Base-by-base conservation (phyloP, 83 land plant genomes). In the Picea mariana region DNA sequence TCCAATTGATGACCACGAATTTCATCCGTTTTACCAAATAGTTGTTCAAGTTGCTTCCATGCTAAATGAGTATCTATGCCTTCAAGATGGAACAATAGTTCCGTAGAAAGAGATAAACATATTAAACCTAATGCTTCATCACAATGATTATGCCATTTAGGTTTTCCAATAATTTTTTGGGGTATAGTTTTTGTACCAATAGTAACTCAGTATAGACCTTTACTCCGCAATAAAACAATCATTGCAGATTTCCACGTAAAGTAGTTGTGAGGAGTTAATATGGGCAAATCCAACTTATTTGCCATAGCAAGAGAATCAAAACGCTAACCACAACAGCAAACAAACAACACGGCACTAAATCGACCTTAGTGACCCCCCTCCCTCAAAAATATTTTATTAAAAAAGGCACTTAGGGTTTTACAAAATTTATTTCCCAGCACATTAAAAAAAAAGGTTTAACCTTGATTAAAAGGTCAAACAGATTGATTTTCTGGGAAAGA, bases 21-120 rank as follows among this genome's bases (percentile, higher is more conserved):
- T 21, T 79, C 87, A 21, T 81, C 92, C 20, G 94, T 92, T 73
- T 75, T 91, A 38, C 63, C 27, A 65, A 65, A 65, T 9, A 65
- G 68, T 5, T 23, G 1, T 9, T 65, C 3, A 9, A 65, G 1
- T 65, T 65, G 6, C 15, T 24, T 11, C 68, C 27, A 65, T 65
- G 20, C 2, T 65, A 4, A 0, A 1, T 65, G 1, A 63, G 66
- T n/a, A 6, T 52, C 0, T 52, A 52, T 52, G 2, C 2, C 55
- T 52, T 52, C 55, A 52, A 52, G 12, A 52, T 52, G 13, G 9
- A 52, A 52, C 55, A 52, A 42, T 6, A 42, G 44, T 42, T 52
- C 55, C 0, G 0, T 0, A 9, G 13, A 11, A 52, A 63, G 0
- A 7, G 9, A 63, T 5, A 63, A 1, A n/a, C 24, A 63, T 6